phyloP scores from a whole-genome alignment of 768 basidiomycete genomes.

The Plicaturopsis crispa region DNA sequence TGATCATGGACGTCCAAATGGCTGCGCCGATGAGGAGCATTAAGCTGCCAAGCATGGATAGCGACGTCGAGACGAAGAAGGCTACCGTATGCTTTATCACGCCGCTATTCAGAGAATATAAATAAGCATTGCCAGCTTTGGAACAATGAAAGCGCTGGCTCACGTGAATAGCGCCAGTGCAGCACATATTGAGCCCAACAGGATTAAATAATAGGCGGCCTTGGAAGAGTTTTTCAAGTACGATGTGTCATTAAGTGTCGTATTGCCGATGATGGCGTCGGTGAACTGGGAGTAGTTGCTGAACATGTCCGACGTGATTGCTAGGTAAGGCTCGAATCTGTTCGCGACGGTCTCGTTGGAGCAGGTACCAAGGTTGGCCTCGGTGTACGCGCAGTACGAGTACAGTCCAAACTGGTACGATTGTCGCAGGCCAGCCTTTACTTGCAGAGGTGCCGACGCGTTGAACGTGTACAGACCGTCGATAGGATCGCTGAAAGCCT shows the following conservation, averaged over 20 bases:
- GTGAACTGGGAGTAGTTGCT: slow-evolving; percentile 54
- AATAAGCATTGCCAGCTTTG: slow-evolving; percentile 4
- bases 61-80: slow-evolving; percentile 59
- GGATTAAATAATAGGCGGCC: slow-evolving; percentile 69
- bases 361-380: slow-evolving; percentile 52
- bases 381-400: slow-evolving; percentile 68
- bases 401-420: slow-evolving; percentile 78
- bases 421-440: slow-evolving; percentile 54
- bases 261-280: slow-evolving; percentile 39
- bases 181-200: slow-evolving; percentile 64
- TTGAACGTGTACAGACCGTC: slow-evolving; percentile 61
- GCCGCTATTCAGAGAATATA: slow-evolving; percentile 38
- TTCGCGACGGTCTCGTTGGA: slow-evolving; percentile 51
- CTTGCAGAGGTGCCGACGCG: slow-evolving; percentile 51
- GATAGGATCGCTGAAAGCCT: slow-evolving; percentile 49
- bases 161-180: slow-evolving; percentile 62
- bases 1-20: slow-evolving; percentile 73
- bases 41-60: slow-evolving; percentile 52
- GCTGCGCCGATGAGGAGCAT: slow-evolving; percentile 62
- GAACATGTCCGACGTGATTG: slow-evolving; percentile 60
- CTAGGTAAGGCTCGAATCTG: slow-evolving; percentile 57
- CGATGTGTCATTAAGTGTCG: slow-evolving; percentile 50
- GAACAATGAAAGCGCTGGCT: slow-evolving; percentile 18
- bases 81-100: slow-evolving; percentile 55
- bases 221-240: slow-evolving; percentile 58